Evolutionary conservation across 306 rosid species (phyloP).

Genomic region (Cucurbita pepo): DNA sequence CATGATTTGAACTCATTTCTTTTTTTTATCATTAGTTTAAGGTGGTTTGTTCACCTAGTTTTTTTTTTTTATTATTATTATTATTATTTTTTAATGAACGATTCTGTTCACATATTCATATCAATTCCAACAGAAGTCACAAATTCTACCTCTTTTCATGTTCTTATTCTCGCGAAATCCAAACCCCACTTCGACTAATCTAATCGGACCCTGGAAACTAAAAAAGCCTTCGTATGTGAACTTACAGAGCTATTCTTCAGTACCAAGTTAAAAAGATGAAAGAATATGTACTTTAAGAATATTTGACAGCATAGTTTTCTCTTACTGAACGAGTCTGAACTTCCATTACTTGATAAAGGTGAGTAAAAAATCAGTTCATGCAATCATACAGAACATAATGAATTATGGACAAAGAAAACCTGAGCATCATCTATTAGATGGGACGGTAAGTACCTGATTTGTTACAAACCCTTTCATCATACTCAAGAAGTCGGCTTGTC

Average conservation of each 20-base stretch:
- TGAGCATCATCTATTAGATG: background rate
- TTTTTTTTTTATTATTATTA: no score
- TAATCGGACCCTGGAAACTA: background rate
- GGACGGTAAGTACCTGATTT: constrained; percentile 50
- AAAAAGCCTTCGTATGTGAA: background rate
- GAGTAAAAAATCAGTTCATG: background rate
- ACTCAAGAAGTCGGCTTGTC: constrained; percentile 60
- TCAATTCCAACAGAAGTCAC: background rate
- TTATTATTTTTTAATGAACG: background rate
- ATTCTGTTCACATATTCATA: background rate
- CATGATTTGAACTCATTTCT: no score
- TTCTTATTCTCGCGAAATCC: background rate
- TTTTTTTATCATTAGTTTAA: no score
- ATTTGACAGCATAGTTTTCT: background rate
- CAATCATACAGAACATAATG: background rate
- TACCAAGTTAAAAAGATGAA: background rate
- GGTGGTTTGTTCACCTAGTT: background rate
- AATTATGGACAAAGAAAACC: background rate
- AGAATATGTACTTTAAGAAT: background rate
- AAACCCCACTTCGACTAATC: background rate
- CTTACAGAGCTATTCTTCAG: background rate
- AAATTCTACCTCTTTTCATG: background rate
- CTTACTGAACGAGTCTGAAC: background rate
- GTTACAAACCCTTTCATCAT: constrained; percentile 93
- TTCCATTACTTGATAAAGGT: background rate